Base-by-base conservation (phyloP, 2,329 filamentous ascomycete species). In the Mycocentrospora acerina region DNA sequence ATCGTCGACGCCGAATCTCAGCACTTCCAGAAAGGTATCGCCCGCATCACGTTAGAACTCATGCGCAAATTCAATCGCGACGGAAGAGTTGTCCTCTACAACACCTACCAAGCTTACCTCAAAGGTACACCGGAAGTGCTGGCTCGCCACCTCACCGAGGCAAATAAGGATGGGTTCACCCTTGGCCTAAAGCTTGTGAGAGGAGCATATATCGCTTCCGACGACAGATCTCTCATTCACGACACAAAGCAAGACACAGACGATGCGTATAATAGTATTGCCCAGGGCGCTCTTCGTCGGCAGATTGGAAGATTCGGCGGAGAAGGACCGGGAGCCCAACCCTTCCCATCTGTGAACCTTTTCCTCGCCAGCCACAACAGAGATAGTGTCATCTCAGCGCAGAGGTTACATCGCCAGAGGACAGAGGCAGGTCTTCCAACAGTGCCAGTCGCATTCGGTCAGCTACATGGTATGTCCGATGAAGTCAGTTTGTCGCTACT, bases 401-500 rank as follows among this genome's bases (percentile, higher is more conserved):
- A 77, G 19, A 67, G 71, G 37, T 58, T 74, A 17, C 75, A 79
- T 32, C 48, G 67, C 1, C 59, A 62, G n/a, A 64, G 64, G 0
- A 19, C 42, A 10, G 47, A 48, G 15, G 53, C 53, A 12, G 71
- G 71, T 9, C 58, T 77, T 22, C 59, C 67, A 2, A 71, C 71
- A 4, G 73, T 78, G 2, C 70, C 74, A 1, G 67, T 80, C n/a
- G 67, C 68, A 3, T 90, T 87, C 63, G 86, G 85, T 2, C 90
- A 96, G 70, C 79, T 96, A 1, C 87, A 93, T 72, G 90, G 91
- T 24, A 97, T 97, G 91, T 91, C 91, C 1, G 91, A 96, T 55
- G 90, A 96, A 62, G 82, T 96, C 32, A 90, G 86, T 46, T 77
- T 78, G 43, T 71, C 60, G 17, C 38, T 66, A 12, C 39, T 64